Conservation (phyloP, 176 grass and related monocot species). For the Triticum aestivum region DNA sequence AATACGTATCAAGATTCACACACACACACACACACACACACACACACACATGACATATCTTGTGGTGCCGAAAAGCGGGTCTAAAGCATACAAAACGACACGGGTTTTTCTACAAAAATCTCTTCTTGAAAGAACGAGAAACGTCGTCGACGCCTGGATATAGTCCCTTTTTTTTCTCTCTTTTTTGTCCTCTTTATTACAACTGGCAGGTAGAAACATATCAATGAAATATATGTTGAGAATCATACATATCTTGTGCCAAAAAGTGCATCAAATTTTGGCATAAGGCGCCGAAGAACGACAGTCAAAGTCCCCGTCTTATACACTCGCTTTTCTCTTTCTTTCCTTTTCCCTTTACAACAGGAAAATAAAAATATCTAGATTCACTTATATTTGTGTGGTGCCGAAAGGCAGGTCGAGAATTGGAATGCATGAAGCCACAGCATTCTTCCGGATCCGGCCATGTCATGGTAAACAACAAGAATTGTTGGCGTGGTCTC, state of each 20-base stretch:
- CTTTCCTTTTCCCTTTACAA: not conserved
- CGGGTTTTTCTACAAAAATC: not conserved
- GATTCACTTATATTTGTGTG: not conserved
- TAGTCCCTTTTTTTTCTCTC: not conserved
- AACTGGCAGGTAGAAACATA: not conserved
- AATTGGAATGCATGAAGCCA: not conserved
- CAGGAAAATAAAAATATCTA: not conserved
- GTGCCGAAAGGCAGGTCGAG: not conserved
- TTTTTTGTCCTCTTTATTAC: not conserved
- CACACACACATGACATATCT: not conserved
- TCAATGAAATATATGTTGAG: not conserved
- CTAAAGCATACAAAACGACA: not conserved
- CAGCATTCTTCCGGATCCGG: not conserved
- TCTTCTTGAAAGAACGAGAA: not conserved
- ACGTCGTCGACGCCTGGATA: not conserved
- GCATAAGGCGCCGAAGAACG: not conserved
- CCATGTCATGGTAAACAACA: not conserved
- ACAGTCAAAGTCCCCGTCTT: not conserved
- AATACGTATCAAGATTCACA: not conserved
- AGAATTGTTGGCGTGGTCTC: not conserved
- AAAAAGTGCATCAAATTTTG: not conserved
- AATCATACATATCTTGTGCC: slow-evolving; percentile 8
- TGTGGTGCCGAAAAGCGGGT: not conserved
- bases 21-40: not conserved
- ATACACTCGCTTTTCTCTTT: not conserved